These are phyloP conservation scores for Yamadazyma atlantica DNA, from an alignment of 1,139 yeast genomes.

Conservation along the genomic window DNA sequence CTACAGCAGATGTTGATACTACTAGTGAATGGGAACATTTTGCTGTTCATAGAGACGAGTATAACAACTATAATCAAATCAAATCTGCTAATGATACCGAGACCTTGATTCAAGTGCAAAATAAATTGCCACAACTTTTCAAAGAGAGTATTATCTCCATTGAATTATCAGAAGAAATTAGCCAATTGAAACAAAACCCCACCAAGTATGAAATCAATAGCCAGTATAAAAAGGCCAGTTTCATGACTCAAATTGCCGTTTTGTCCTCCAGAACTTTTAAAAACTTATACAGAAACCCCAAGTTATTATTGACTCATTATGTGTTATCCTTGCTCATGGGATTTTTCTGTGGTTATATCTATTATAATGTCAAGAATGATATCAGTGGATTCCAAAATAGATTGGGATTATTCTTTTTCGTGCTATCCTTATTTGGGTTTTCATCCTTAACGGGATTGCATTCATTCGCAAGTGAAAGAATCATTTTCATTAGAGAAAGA, in stretches of 20 bases:
- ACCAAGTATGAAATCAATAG: conserved; percentile 34
- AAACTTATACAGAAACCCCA: conserved; percentile 89
- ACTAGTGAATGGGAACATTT: conserved; percentile 88
- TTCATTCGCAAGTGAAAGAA: conserved; percentile 83
- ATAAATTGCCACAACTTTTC: conserved; percentile 41
- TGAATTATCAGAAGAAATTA: conserved; percentile 51
- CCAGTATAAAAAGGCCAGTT: conserved; percentile 51
- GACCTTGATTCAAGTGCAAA: conserved; percentile 30
- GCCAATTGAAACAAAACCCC: conserved; percentile 31
- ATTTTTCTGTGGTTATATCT: conserved; percentile 78
- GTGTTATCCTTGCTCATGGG: conserved; percentile 75
- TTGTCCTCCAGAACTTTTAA: conserved; percentile 86
- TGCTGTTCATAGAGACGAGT: conserved; percentile 82
- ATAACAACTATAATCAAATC: conserved; percentile 23
- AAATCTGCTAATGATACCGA: conserved; percentile 27
- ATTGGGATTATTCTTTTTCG: conserved; percentile 86
- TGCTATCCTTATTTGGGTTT: conserved; percentile 89
- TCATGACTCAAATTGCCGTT: conserved; percentile 62
- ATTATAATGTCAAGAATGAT: conserved; percentile 80
- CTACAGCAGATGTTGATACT: conserved; percentile 47
- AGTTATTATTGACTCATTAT: conserved; percentile 78
- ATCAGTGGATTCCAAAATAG: conserved; percentile 96
- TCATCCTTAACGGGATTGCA: conserved; percentile 89
- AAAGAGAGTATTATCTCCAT: conserved; percentile 49
- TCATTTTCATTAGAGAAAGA: conserved; percentile 86